phyloP scores from a whole-genome alignment of 129 eudicot species.

The Flaveria brownii region DNA sequence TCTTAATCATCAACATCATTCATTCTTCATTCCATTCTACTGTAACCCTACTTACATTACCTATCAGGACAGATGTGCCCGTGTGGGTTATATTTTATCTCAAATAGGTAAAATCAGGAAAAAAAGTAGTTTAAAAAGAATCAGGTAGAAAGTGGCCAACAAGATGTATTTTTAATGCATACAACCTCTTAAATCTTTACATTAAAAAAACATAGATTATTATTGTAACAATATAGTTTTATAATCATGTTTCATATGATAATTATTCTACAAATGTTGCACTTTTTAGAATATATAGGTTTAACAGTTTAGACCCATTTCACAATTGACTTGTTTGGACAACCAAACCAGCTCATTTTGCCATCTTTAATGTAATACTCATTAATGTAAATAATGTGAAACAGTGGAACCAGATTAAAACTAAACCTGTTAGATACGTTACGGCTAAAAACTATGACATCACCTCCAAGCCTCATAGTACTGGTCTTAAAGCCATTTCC shows the following conservation, averaged over 20 bases:
- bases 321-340: neutral
- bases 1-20: too few species aligned
- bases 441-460: slow-evolving; percentile 89
- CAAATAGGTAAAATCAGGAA: neutral
- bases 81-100: neutral
- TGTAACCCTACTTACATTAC: too few species aligned
- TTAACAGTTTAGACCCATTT: neutral
- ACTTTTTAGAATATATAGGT: neutral
- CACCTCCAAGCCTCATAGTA: slow-evolving; percentile 97
- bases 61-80: neutral
- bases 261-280: neutral
- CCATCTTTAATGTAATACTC: neutral
- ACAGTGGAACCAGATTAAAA: neutral
- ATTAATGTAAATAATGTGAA: neutral
- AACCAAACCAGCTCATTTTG: neutral
- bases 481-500: slow-evolving; percentile 99
- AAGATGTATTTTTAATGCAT: neutral
- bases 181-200: neutral
- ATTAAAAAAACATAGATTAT: neutral
- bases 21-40: too few species aligned
- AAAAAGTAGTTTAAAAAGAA: neutral
- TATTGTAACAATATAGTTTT: neutral
- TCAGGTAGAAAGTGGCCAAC: neutral
- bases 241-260: neutral
- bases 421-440: slow-evolving; percentile 52